phyloP scores from a whole-genome alignment of 2,329 filamentous ascomycete species.

The Colletotrichum lupini region DNA sequence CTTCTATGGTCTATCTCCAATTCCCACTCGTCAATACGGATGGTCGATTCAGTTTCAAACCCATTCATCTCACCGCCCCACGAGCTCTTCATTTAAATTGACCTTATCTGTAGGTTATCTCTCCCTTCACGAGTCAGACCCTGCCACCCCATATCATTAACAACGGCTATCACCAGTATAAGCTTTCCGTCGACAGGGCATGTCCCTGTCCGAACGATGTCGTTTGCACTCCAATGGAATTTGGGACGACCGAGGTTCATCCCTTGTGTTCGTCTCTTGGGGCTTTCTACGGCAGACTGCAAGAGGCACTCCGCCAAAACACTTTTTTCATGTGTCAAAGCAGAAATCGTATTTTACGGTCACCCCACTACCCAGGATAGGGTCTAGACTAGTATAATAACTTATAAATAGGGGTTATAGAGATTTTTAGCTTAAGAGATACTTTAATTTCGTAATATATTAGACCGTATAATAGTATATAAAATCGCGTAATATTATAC shows the following conservation, averaged over 20 bases:
- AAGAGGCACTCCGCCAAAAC: too few species aligned
- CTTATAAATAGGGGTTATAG: too few species aligned
- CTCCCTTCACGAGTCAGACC: slow-evolving; percentile 7
- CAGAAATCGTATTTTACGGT: too few species aligned
- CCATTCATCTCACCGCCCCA: slow-evolving; percentile 10
- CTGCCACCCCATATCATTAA: neutral
- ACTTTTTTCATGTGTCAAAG: too few species aligned
- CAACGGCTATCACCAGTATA: neutral
- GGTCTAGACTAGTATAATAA: too few species aligned
- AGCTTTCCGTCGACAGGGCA: slow-evolving; percentile 10
- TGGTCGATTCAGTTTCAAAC: neutral
- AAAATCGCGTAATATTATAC: too few species aligned
- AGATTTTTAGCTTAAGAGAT: too few species aligned
- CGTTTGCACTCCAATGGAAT: neutral
- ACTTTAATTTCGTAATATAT: too few species aligned
- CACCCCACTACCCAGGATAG: too few species aligned
- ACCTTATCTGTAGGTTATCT: slow-evolving; percentile 23
- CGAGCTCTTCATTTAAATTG: slow-evolving; percentile 1
- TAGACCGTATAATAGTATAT: too few species aligned
- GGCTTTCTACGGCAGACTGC: too few species aligned
- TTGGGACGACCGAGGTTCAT: neutral
- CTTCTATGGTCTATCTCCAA: neutral
- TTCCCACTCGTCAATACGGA: neutral
- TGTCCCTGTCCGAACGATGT: neutral
- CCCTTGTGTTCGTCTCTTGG: neutral